Percentiles rank a stretch among this genome's conserved stretches.
These are phyloP conservation scores for Thalassiosira profunda DNA, from an alignment of 108 stramenopile genomes.

Conservation along the genomic window DNA sequence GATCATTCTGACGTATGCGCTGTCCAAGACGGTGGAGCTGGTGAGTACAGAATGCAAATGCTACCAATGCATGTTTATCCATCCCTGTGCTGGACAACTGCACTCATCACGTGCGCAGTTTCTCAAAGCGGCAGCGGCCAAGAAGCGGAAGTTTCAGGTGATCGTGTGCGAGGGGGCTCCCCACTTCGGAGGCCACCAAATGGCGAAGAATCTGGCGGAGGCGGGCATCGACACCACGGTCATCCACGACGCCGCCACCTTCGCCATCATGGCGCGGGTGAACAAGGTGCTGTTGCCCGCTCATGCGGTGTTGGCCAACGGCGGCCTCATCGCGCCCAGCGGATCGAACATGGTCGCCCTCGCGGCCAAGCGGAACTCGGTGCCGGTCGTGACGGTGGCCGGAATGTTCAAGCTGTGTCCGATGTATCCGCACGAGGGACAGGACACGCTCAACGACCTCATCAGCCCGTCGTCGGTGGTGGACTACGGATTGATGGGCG, in stretches of 20 bases:
- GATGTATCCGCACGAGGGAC: conserved; percentile 97
- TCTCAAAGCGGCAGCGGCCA: conserved; percentile 88
- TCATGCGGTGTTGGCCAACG: conserved; percentile 98
- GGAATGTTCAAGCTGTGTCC: conserved; percentile 98
- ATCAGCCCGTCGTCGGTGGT: conserved; percentile 74
- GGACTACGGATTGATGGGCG: conserved; percentile 65
- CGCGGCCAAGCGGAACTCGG: conserved; percentile 93
- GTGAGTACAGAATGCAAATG: conserved; percentile 46
- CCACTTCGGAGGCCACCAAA: conserved; percentile 81
- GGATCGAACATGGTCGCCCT: conserved; percentile 93
- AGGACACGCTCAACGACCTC: conserved; percentile 94
- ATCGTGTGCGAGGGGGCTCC: conserved; percentile 95
- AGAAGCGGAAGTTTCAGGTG: conserved; percentile 93
- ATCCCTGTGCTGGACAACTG: background rate
- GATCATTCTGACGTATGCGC: conserved; percentile 92
- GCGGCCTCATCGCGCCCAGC: conserved; percentile 92
- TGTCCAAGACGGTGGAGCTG: conserved; percentile 83
- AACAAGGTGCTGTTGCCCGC: conserved; percentile 96
- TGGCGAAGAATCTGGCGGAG: conserved; percentile 89
- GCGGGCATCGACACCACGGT: conserved; percentile 85
- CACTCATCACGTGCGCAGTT: conserved; percentile 48
- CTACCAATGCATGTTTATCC: background rate
- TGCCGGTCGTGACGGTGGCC: conserved; percentile 94
- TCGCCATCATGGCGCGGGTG: conserved; percentile 91
- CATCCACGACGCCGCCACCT: conserved; percentile 78